These are phyloP conservation scores for Chalaropsis ovoidea DNA, from an alignment of 2,329 filamentous ascomycete genomes.

Conservation along the genomic window DNA sequence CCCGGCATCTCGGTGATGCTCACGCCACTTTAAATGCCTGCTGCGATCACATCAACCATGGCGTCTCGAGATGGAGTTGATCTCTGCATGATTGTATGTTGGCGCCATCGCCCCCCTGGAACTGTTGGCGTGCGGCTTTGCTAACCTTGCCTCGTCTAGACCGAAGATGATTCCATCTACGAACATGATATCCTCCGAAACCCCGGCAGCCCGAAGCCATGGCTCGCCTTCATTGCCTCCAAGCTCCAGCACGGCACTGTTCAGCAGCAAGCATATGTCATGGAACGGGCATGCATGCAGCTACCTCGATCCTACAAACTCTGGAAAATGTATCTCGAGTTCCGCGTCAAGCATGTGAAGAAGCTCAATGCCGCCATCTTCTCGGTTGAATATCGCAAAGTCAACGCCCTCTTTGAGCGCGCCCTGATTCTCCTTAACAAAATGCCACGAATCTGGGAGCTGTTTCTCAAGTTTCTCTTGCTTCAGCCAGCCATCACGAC, in stretches of 20 bases:
- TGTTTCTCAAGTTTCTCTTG: conserved; percentile 85
- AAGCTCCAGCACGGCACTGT: conserved; percentile 77
- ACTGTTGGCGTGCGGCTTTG: conserved; percentile 2
- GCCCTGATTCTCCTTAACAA: conserved; percentile 92
- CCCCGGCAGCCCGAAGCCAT: conserved; percentile 76
- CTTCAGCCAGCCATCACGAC: conserved; percentile 84
- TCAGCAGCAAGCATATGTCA: conserved; percentile 73
- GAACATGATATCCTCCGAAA: conserved; percentile 91
- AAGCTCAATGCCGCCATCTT: conserved; percentile 75
- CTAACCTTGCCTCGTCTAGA: conserved; percentile 37
- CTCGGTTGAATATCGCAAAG: conserved; percentile 75
- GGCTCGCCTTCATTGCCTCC: conserved; percentile 87
- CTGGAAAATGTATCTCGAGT: conserved; percentile 92
- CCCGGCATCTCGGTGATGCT: background rate
- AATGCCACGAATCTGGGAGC: conserved; percentile 97
- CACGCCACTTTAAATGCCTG: conserved; percentile 14
- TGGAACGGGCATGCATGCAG: conserved; percentile 83
- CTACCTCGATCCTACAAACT: conserved; percentile 94
- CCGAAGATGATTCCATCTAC: conserved; percentile 85
- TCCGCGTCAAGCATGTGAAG: conserved; percentile 70
- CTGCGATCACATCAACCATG: conserved; percentile 9
- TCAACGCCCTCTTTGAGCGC: conserved; percentile 88
- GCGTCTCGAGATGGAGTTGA: conserved; percentile 29
- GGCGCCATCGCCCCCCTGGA: conserved; percentile 3
- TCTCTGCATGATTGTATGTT: conserved; percentile 41